Evolutionary conservation across 345 rosid species (phyloP), one percentile per base, ranked within the genome.

Genomic region (Eutrema japonicum): DNA sequence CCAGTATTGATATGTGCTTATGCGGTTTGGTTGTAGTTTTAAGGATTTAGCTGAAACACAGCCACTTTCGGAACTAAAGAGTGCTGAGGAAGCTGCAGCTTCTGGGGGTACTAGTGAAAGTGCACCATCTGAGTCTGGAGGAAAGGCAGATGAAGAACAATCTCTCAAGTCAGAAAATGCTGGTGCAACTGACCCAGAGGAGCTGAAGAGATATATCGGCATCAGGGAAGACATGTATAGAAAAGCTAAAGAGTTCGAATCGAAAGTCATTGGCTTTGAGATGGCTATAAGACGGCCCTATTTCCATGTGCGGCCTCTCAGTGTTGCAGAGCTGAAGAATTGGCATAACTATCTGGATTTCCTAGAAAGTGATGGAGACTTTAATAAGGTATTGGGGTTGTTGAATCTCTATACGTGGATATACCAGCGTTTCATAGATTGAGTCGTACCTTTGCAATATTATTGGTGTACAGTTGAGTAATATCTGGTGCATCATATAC

Each of bases 291-390:
- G 51, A n/a, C 30, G 66, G 51, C 66, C 66, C 9, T 61, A 61
- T 61, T 61, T 42, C 66, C 66, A 61, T 42, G 66, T 61, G 51
- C 36, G 66, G 26, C 66, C 66, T 42, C 66, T 61, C 66, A 43
- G n/a, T 61, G 66, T 46, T 27, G 38, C 66, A 42, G 66, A 61
- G 66, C 37, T 61, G 48, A 51, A 61, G 66, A 61, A 61, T 46
- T 61, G 66, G 51, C 66, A 61, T 43, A 42, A 43, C 37, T 61
- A 61, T 42, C 46, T 61, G 51, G 66, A 43, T 42, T 61, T 42
- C 38, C 6, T 43, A 27, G 66, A 61, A 8, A 61, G 7, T 35
- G 37, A 61, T 5, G 51, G 51, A 29, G 51, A 61, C 38, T 61
- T 30, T 7, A 61, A 29, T 43, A 61, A 61, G 66, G 66, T 61